Conservation (phyloP, 225 moss, liverwort and hornwort species). For the Antitrichia curtipendula region DNA sequence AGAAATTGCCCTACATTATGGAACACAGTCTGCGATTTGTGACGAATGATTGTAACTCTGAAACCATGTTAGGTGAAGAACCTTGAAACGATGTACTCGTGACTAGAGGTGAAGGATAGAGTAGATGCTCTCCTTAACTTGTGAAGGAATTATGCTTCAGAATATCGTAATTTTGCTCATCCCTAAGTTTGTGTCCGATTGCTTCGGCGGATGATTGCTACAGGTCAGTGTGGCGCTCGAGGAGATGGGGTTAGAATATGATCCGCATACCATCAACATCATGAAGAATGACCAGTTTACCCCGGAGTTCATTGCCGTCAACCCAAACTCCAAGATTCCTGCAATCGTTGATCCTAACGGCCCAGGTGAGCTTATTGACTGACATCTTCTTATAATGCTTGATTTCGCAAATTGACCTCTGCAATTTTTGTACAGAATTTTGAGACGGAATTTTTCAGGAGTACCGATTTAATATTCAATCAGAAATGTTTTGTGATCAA, state of each 20-base stretch:
- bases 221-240: conserved; percentile 69
- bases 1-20: not conserved
- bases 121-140: not conserved
- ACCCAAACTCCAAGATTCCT: conserved; percentile 75
- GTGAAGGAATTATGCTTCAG: not conserved
- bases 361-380: conserved; percentile 15
- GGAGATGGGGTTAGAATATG: conserved; percentile 63
- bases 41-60: not conserved
- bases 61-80: not conserved
- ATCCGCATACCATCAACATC: conserved; percentile 33
- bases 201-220: not conserved
- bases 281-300: conserved; percentile 31
- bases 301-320: conserved; percentile 74
- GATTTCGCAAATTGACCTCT: not conserved
- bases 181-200: not conserved
- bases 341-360: conserved; percentile 44
- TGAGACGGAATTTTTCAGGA: not conserved
- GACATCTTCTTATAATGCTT: not conserved
- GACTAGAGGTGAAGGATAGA: not conserved
- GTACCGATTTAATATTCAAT: too few species aligned
- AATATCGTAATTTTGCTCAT: not conserved
- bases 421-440: not conserved
- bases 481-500: not conserved
- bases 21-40: not conserved
- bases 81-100: not conserved